Base-by-base conservation (phyloP, 805 yeast genomes). In the Candida maesae region DNA sequence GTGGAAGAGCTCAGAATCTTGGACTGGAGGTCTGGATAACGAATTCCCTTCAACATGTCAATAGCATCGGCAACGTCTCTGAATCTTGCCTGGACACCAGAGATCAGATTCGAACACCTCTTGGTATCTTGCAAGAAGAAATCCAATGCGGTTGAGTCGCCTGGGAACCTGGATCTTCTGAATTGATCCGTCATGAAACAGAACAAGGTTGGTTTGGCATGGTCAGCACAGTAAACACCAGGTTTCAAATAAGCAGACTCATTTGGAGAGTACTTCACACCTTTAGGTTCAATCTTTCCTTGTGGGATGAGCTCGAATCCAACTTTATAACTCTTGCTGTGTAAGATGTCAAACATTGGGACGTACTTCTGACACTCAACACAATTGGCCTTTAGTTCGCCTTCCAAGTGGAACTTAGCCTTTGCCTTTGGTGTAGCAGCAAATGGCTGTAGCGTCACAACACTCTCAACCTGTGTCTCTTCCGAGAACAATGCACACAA, bases 401-500 rank as follows among this genome's bases (percentile, higher is more conserved):
- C 24, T 60, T 68, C 67, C 14, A 57, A 50, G n/a, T 56, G 45
- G n/a, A 65, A 46, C 3, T 60, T 41, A 8, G 56, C 28, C 17
- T 61, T 50, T 7, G 56, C 46, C 14, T 42, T 43, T 9, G 56
- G 64, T 0, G 68, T 51, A 3, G 76, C 76, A 18, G 60, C 51
- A 7, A 73, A 60, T 0, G 81, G 81, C 47, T 78, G 81, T 47
- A 79, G 36, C 12, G 61, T 33, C 16, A 55, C 44, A 1, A 67
- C 25, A 46, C 70, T 64, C 0, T 70, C 77, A 54, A 71, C 76
- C 21, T 59, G 61, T 5, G 72, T 56, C n/a, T 65, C 63, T 5
- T 73, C 61, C 21, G 66, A 64, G 55, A 80, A 79, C 0, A 84
- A 36, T 0, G 90, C 81, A 62, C 97, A 89, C 3, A 76, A 46